Conservation (phyloP, 2,329 filamentous ascomycete species). For the Epichloe bromicola region DNA sequence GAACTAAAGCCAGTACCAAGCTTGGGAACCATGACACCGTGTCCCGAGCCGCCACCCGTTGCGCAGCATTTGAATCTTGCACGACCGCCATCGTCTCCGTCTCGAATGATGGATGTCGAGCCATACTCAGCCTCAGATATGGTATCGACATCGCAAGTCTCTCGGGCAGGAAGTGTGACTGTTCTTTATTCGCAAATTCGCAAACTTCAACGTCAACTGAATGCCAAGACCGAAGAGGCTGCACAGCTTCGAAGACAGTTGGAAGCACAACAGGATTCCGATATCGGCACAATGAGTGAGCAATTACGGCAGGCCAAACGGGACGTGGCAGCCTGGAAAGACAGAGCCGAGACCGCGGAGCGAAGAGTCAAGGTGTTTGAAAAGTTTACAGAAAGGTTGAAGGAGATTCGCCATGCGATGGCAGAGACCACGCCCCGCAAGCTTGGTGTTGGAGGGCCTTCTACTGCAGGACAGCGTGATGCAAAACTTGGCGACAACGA, state of each 20-base stretch:
- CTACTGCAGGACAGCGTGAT: not conserved
- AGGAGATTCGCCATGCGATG: slow-evolving; percentile 16
- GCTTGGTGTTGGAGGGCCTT: not conserved
- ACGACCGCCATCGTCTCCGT: slow-evolving; percentile 20
- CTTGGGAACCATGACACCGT: slow-evolving; percentile 26
- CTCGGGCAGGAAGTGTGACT: slow-evolving; percentile 17
- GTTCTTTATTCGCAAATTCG: slow-evolving; percentile 35
- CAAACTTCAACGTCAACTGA: slow-evolving; percentile 34
- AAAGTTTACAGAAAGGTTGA: slow-evolving; percentile 24
- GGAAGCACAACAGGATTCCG: slow-evolving; percentile 28
- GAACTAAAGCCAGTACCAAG: slow-evolving; percentile 13
- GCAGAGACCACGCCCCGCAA: not conserved
- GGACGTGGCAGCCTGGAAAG: slow-evolving; percentile 33
- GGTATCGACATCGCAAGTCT: not conserved
- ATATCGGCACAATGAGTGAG: slow-evolving; percentile 33
- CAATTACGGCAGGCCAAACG: slow-evolving; percentile 28
- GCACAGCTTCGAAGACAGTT: slow-evolving; percentile 31
- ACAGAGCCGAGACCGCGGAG: slow-evolving; percentile 43
- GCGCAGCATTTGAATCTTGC: slow-evolving; percentile 24
- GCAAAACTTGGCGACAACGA: not conserved
- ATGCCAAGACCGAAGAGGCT: slow-evolving; percentile 31
- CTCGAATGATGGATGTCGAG: slow-evolving; percentile 4
- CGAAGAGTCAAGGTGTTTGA: slow-evolving; percentile 35
- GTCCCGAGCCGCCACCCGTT: slow-evolving; percentile 24
- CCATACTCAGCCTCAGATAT: not conserved